Base-by-base conservation (phyloP, 2,329 filamentous ascomycete genomes). In the Phialemonium atrogriseum region DNA sequence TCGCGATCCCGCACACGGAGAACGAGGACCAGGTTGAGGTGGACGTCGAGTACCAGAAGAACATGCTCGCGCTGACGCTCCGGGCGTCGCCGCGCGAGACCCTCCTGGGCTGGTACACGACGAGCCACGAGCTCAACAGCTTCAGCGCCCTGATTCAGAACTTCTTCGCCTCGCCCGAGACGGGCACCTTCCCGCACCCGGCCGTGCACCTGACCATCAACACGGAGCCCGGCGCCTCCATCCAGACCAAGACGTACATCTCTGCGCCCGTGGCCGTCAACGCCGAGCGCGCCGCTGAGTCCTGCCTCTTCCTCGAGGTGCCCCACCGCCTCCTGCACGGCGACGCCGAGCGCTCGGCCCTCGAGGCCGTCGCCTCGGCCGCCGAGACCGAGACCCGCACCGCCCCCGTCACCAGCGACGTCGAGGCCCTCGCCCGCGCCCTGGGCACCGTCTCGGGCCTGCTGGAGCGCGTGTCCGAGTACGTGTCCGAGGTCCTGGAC, bases 31-130 rank as follows among this genome's bases (percentile, higher is more conserved):
- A 98, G 64, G 91, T 98, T 51, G 91, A 98, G 64, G 91, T 98
- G 43, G 91, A 98, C 58, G 94, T 98, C 73, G 91, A 98, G 64
- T 98, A 96, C 65, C 91, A 98, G 68, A 96, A 96, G 76, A 88
- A 89, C 62, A 98, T 98, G 91, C 80, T 96, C 36, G 82, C 84
- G 38, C 70, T 98, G 49, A 89, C 94, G 58, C 78, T 96, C 47
- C 89, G 89, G 65, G 89, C 88, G 36, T 84, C 87, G 60, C 91
- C 91, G 30, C 85, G 87, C 62, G 91, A 98, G 64, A 78, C 87
- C 33, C 76, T 98, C 37, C 82, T 98, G 40, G 91, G 91, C 53
- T 98, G 91, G 91, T 98, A 98, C 67, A 94, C 91, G 42, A 98
- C 91, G 30, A 88, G 84, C 54, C 81, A 85, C 59, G 89, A 96